Conservation (phyloP, 2,329 filamentous ascomycete species). For the Truncatella angustata region DNA sequence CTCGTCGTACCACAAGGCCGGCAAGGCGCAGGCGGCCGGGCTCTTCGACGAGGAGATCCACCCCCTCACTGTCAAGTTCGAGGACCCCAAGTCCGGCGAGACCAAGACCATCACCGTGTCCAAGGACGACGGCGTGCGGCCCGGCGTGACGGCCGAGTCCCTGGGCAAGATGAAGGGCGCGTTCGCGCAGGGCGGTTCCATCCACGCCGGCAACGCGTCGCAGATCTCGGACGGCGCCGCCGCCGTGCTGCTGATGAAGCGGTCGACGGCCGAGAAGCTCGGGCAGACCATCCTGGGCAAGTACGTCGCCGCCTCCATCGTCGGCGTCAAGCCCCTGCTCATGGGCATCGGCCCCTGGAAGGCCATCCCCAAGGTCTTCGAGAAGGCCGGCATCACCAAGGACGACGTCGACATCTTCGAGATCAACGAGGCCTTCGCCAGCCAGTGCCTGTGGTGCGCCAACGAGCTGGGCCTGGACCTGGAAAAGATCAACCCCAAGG, state of each 20-base stretch:
- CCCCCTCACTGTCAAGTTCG: constrained; percentile 81
- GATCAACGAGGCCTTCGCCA: constrained; percentile 99
- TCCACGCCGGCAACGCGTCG: constrained; percentile 94
- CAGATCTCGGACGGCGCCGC: constrained; percentile 96
- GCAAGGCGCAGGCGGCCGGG: constrained; percentile 80
- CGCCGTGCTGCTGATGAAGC: constrained; percentile 93
- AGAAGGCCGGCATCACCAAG: constrained; percentile 80
- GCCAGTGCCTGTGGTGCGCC: constrained; percentile 90
- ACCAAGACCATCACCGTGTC: constrained; percentile 78
- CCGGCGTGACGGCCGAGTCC: constrained; percentile 81
- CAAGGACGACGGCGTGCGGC: constrained; percentile 83
- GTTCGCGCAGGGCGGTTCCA: constrained; percentile 87
- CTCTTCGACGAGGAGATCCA: constrained; percentile 90
- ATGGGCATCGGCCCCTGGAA: constrained; percentile 97
- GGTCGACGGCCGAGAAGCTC: constrained; percentile 82
- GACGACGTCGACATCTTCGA: constrained; percentile 96
- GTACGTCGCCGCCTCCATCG: constrained; percentile 80
- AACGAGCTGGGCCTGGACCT: constrained; percentile 79
- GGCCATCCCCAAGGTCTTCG: constrained; percentile 88
- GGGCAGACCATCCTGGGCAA: constrained; percentile 90
- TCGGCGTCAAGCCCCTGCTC: constrained; percentile 86
- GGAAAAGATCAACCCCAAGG: constrained; percentile 96
- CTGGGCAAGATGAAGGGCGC: constrained; percentile 89
- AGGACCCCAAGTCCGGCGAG: constrained; percentile 88
- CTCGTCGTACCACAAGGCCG: constrained; percentile 86